Conservation (phyloP, 1,139 yeast species). For the Kodamaea derodonti region DNA sequence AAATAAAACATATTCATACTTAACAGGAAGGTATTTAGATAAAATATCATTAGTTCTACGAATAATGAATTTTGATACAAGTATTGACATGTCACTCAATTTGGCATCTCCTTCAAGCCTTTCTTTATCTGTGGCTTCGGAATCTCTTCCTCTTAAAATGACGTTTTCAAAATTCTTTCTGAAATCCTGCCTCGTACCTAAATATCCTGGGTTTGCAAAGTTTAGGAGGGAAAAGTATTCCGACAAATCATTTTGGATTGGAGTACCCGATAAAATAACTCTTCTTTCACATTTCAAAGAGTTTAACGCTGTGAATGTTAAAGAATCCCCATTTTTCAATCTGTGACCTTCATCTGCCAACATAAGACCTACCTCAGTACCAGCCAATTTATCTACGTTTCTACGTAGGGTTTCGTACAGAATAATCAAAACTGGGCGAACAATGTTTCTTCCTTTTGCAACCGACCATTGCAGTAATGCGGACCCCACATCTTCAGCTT, state of each 20-base stretch:
- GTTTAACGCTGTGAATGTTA: slow-evolving; percentile 85
- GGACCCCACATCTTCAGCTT: slow-evolving; percentile 60
- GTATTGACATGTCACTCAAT: slow-evolving; percentile 61
- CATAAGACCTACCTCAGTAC: slow-evolving; percentile 81
- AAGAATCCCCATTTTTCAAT: slow-evolving; percentile 88
- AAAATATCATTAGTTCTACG: slow-evolving; percentile 93
- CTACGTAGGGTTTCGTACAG: slow-evolving; percentile 92
- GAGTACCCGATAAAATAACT: slow-evolving; percentile 94
- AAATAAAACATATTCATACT: slow-evolving; percentile 93
- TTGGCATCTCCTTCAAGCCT: slow-evolving; percentile 68
- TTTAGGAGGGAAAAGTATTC: slow-evolving; percentile 89
- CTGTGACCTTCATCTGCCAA: slow-evolving; percentile 97
- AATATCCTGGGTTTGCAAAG: slow-evolving; percentile 91
- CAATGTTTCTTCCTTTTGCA: slow-evolving; percentile 84
- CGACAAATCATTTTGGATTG: slow-evolving; percentile 92
- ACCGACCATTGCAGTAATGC: slow-evolving; percentile 84
- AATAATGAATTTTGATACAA: slow-evolving; percentile 88
- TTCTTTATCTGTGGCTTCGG: slow-evolving; percentile 82
- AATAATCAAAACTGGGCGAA: slow-evolving; percentile 90
- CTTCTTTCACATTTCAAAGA: slow-evolving; percentile 81
- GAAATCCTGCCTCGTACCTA: slow-evolving; percentile 83
- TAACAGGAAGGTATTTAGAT: slow-evolving; percentile 89
- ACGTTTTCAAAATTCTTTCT: slow-evolving; percentile 78
- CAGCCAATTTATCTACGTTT: slow-evolving; percentile 72
- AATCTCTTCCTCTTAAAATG: slow-evolving; percentile 84